Conservation (phyloP, 148 eudicot species). For the Vaccinium macrocarpon region DNA sequence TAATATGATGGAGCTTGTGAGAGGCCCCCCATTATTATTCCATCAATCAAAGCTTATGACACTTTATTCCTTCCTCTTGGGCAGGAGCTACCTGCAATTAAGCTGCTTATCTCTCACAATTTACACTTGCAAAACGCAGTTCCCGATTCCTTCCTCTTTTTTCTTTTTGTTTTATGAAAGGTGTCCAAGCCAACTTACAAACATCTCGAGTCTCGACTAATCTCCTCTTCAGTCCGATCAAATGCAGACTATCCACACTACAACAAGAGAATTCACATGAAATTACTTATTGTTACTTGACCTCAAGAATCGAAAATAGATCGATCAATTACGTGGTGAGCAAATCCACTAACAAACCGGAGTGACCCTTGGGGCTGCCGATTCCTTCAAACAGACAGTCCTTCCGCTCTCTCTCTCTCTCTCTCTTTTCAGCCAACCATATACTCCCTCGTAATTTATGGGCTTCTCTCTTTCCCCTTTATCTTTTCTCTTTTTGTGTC, state of each 20-base stretch:
- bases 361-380: slow-evolving; percentile 13
- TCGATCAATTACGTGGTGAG: too few species aligned
- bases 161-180: too few species aligned
- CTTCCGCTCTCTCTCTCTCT: slow-evolving; percentile 40
- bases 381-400: slow-evolving; percentile 71
- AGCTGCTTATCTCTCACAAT: background rate
- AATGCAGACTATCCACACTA: too few species aligned
- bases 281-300: too few species aligned
- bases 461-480: slow-evolving; percentile 14
- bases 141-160: too few species aligned
- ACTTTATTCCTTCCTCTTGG: slow-evolving; percentile 42
- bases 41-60: slow-evolving; percentile 21
- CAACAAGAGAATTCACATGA: too few species aligned
- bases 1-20: background rate
- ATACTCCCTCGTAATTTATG: slow-evolving; percentile 40
- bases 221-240: slow-evolving; percentile 4
- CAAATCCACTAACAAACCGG: too few species aligned
- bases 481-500: slow-evolving; percentile 20
- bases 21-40: slow-evolving; percentile 11
- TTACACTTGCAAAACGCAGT: background rate
- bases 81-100: background rate
- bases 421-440: slow-evolving; percentile 29
- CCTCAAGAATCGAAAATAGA: too few species aligned
- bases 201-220: too few species aligned
- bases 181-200: too few species aligned